Conservation (phyloP, 768 basidiomycete species). For the Terana coerulea region DNA sequence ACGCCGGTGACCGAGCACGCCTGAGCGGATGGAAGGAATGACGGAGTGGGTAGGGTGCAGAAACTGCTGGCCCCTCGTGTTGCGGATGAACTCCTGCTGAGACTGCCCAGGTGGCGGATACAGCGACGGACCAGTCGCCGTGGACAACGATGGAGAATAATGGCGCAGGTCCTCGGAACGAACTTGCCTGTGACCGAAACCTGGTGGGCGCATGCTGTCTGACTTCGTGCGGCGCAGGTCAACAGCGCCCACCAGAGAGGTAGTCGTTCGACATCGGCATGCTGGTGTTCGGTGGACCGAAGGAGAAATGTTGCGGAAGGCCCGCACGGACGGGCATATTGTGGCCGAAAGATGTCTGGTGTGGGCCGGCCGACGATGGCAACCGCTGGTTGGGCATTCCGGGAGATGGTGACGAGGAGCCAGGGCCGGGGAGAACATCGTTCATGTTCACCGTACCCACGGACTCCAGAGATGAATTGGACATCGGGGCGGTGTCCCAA, state of each 20-base stretch:
- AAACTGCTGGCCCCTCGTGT: slow-evolving; percentile 32
- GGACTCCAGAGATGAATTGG: no score
- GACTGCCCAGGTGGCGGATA: slow-evolving; percentile 29
- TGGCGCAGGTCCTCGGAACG: slow-evolving; percentile 60
- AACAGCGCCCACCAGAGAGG: slow-evolving; percentile 33
- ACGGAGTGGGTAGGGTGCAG: slow-evolving; percentile 36
- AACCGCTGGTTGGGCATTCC: slow-evolving; percentile 13
- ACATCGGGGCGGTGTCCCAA: slow-evolving; percentile 43
- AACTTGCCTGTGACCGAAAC: slow-evolving; percentile 41
- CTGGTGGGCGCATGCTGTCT: slow-evolving; percentile 34
- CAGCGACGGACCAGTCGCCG: slow-evolving; percentile 8
- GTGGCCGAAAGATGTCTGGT: slow-evolving; percentile 22
- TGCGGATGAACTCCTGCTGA: slow-evolving; percentile 39
- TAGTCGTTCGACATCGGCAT: slow-evolving; percentile 19
- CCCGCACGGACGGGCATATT: slow-evolving; percentile 8
- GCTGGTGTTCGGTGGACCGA: slow-evolving; percentile 8
- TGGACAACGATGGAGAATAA: slow-evolving; percentile 30
- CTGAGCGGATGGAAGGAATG: slow-evolving; percentile 27
- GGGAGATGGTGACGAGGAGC: slow-evolving; percentile 18
- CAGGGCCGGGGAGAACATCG: slow-evolving; percentile 34
- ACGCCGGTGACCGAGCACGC: slow-evolving; percentile 37
- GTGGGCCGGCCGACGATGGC: slow-evolving; percentile 25
- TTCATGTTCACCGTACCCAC: slow-evolving; percentile 35
- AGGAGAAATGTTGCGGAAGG: slow-evolving; percentile 14
- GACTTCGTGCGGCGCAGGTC: slow-evolving; percentile 49